Evolutionary conservation across 1,139 yeast species (phyloP).

Genomic region (Debaryomyces coudertii): DNA sequence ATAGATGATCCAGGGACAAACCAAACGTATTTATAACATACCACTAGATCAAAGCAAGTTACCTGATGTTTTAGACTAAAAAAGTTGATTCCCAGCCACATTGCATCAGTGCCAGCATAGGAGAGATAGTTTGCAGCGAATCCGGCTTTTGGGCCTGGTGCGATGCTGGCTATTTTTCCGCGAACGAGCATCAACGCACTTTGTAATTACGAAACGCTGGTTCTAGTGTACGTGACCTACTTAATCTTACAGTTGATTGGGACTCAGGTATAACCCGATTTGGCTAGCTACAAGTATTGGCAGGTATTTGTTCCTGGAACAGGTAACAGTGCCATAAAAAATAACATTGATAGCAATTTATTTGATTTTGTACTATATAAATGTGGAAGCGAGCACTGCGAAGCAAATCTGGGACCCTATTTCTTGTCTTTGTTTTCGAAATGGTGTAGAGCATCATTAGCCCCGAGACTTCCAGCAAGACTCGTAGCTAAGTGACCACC

Average conservation of each 20-base stretch:
- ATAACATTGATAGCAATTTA: not conserved
- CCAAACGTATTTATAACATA: conserved; percentile 11
- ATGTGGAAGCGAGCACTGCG: not conserved
- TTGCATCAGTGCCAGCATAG: not conserved
- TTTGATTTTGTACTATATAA: not conserved
- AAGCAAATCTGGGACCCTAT: not conserved
- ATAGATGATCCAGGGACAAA: conserved; percentile 10
- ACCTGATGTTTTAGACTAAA: conserved; percentile 13
- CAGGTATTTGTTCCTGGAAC: not conserved
- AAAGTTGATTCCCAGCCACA: conserved; percentile 16
- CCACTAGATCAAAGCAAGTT: conserved; percentile 2
- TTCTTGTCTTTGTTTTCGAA: conserved; percentile 25
- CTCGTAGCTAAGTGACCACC: conserved; percentile 41
- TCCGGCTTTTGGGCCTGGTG: not conserved
- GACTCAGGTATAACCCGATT: not conserved
- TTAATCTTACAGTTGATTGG: not conserved
- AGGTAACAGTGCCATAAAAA: not conserved
- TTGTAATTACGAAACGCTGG: not conserved
- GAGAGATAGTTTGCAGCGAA: not conserved
- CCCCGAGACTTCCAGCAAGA: conserved; percentile 38
- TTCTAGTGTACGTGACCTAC: not conserved
- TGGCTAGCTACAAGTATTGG: not conserved
- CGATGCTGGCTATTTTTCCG: conserved; percentile 6
- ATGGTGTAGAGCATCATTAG: conserved; percentile 34
- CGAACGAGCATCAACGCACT: not conserved